phyloP scores from a whole-genome alignment of 768 basidiomycete genomes.

The Phlebiopsis flavidoalba region DNA sequence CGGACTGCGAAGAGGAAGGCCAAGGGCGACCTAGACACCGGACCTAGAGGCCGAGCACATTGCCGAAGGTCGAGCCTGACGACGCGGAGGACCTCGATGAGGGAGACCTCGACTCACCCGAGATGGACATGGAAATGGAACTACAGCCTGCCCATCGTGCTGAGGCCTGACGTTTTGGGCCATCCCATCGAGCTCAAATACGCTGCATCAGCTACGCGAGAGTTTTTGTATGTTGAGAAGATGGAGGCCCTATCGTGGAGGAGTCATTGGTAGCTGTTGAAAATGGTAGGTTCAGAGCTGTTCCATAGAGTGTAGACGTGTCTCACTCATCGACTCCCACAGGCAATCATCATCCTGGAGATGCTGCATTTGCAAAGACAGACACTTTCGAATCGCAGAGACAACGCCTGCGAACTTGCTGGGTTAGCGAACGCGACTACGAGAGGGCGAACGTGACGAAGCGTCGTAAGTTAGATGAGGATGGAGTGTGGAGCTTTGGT shows the following conservation, averaged over 20 bases:
- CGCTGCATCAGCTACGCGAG: conserved; percentile 61
- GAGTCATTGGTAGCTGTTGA: conserved; percentile 75
- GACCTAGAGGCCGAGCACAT: conserved; percentile 24
- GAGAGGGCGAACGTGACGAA: conserved; percentile 60
- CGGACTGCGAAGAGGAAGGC: conserved; percentile 11
- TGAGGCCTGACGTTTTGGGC: conserved; percentile 83
- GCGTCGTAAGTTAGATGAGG: conserved; percentile 64
- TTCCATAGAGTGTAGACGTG: neutral
- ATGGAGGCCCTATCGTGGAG: conserved; percentile 90
- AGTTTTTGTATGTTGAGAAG: conserved; percentile 88
- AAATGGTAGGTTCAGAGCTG: conserved; percentile 52
- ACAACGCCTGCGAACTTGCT: conserved; percentile 52
- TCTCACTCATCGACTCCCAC: neutral
- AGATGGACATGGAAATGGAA: conserved; percentile 55
- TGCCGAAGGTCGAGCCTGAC: conserved; percentile 26
- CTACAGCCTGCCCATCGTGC: conserved; percentile 77
- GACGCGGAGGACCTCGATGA: conserved; percentile 29
- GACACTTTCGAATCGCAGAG: conserved; percentile 68
- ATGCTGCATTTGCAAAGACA: conserved; percentile 77
- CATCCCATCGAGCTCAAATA: conserved; percentile 88
- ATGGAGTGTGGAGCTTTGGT: conserved; percentile 84
- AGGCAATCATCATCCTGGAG: conserved; percentile 90
- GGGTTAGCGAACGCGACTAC: conserved; percentile 47
- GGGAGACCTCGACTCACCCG: conserved; percentile 36
- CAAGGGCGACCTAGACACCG: conserved; percentile 20